These are phyloP conservation scores for Phyllosticta capitalensis DNA, from an alignment of 2,329 filamentous ascomycete genomes.

Conservation along the genomic window DNA sequence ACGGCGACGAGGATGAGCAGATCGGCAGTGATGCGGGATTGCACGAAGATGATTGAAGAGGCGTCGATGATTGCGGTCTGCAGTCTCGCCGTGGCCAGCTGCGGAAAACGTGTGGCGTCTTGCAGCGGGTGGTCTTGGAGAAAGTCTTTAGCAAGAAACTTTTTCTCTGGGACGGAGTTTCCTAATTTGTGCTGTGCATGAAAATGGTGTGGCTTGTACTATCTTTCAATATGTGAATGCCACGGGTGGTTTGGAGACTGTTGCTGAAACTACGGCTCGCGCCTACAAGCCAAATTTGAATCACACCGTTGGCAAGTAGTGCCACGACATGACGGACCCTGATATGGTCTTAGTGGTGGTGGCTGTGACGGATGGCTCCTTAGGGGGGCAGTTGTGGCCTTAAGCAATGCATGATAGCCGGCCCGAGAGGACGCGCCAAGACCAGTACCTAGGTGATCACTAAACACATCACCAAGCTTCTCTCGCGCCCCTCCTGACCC, in stretches of 20 bases:
- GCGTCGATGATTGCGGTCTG: neutral
- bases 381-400: neutral
- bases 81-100: neutral
- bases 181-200: neutral
- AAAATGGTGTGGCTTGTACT: neutral
- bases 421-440: neutral
- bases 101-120: neutral
- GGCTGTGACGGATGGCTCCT: neutral
- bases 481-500: neutral
- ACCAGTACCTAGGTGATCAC: neutral
- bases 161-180: neutral
- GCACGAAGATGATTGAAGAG: conserved; percentile 12
- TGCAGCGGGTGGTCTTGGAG: neutral
- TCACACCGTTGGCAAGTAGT: neutral
- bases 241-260: neutral
- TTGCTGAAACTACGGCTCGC: neutral
- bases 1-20: conserved; percentile 18
- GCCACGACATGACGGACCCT: neutral
- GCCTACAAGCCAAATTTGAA: neutral
- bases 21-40: conserved; percentile 10
- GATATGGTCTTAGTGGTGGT: neutral
- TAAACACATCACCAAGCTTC: neutral
- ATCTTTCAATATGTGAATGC: neutral
- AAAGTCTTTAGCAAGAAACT: neutral
- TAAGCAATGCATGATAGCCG: neutral